phyloP scores from a whole-genome alignment of 78 protist genomes.

The Acrasis kona region DNA sequence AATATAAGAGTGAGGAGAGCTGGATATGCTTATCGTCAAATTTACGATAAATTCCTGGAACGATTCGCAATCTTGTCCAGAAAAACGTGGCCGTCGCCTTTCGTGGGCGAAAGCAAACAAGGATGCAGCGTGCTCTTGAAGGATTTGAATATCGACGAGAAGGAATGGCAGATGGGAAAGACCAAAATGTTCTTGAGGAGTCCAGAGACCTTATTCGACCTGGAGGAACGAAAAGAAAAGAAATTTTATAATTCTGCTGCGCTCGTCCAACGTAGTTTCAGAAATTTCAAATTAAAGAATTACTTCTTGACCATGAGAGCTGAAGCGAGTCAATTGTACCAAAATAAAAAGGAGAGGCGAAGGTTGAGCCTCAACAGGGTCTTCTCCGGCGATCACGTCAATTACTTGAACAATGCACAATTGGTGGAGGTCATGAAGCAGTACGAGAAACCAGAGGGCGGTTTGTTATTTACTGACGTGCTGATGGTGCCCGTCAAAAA shows the following conservation, averaged over 20 bases:
- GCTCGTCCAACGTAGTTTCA: conserved; percentile 49
- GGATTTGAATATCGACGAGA: conserved; percentile 12
- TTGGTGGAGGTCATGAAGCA: background rate
- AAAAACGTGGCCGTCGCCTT: conserved; percentile 53
- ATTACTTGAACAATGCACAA: background rate
- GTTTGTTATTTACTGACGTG: background rate
- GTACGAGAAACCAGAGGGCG: background rate
- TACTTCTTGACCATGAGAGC: background rate
- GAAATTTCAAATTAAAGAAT: background rate
- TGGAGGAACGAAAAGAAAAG: conserved; percentile 47
- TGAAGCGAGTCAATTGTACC: background rate
- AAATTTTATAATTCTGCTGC: conserved; percentile 44
- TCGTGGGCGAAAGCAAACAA: conserved; percentile 48
- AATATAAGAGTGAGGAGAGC: conserved; percentile 87
- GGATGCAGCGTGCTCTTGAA: conserved; percentile 3
- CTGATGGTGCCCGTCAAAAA: background rate
- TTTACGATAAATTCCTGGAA: conserved; percentile 48
- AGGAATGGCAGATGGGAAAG: conserved; percentile 74
- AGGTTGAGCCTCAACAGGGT: background rate
- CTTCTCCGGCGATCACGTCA: background rate
- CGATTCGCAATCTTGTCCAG: conserved; percentile 61
- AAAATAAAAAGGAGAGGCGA: background rate
- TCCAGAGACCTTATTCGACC: conserved; percentile 57
- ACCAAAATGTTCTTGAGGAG: conserved; percentile 75
- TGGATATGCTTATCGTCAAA: conserved; percentile 83